Evolutionary conservation across 306 rosid genomes (phyloP).

Genomic region (Sophora flavescens): DNA sequence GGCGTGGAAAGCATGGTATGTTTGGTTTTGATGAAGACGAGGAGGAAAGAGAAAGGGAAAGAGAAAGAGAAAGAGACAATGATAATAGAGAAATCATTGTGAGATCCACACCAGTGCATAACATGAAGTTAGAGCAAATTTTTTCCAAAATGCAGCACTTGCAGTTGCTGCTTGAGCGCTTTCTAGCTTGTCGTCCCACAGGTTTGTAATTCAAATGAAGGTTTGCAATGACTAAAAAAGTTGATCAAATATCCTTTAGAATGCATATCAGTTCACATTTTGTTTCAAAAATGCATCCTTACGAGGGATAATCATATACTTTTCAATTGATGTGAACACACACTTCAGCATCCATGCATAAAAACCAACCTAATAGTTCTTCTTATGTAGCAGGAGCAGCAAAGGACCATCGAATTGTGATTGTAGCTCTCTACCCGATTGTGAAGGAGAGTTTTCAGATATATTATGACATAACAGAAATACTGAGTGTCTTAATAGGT

Average conservation of each 20-base stretch:
- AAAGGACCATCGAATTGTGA: slow-evolving; percentile 71
- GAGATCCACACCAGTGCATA: slow-evolving; percentile 70
- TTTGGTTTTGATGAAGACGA: slow-evolving; percentile 66
- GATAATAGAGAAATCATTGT: slow-evolving; percentile 20
- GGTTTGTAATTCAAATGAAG: slow-evolving; percentile 53
- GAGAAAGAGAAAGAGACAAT: background rate
- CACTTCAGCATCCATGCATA: slow-evolving; percentile 2
- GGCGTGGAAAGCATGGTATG: slow-evolving; percentile 68
- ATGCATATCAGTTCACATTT: background rate
- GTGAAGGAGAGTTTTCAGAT: slow-evolving; percentile 84
- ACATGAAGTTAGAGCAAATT: slow-evolving; percentile 67
- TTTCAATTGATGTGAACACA: background rate
- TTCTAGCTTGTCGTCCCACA: slow-evolving; percentile 94
- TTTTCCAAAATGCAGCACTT: slow-evolving; percentile 82
- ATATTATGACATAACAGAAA: slow-evolving; percentile 75
- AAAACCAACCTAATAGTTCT: slow-evolving; percentile 33
- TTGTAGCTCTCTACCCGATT: slow-evolving; percentile 74
- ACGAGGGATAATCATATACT: background rate
- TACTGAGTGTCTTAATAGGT: slow-evolving; percentile 62
- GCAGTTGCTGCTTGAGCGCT: slow-evolving; percentile 86
- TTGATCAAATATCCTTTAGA: background rate
- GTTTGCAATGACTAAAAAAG: background rate
- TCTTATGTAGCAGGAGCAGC: slow-evolving; percentile 69
- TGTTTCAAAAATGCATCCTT: background rate
- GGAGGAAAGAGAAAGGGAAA: slow-evolving; percentile 41